Conservation (phyloP, 441 rosid genomes). For the Iberis amara region DNA sequence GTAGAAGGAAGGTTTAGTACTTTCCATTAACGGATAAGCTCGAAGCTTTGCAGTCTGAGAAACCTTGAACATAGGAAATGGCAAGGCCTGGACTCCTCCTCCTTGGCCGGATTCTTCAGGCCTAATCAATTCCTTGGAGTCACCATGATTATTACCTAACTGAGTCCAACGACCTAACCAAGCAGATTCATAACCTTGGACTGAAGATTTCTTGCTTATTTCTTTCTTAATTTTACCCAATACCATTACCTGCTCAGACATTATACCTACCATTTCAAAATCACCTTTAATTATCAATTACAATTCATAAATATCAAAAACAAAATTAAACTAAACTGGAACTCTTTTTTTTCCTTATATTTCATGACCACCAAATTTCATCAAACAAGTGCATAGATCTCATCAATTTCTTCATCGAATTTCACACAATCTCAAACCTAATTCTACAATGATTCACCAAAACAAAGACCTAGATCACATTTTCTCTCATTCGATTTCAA, state of each 20-base stretch:
- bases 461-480: too few relatives aligned
- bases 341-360: too few relatives aligned
- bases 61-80: slow-evolving; percentile 29
- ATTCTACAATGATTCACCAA: neutral
- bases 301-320: neutral
- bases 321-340: too few relatives aligned
- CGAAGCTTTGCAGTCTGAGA: slow-evolving; percentile 15
- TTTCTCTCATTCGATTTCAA: too few relatives aligned
- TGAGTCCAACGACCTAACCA: slow-evolving; percentile 36
- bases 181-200: slow-evolving; percentile 23
- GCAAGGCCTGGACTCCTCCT: slow-evolving; percentile 10
- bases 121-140: slow-evolving; percentile 12
- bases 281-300: neutral
- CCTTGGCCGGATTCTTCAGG: slow-evolving; percentile 18
- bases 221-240: slow-evolving; percentile 24
- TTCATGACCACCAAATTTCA: neutral
- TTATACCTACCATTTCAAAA: slow-evolving; percentile 5
- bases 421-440: slow-evolving; percentile 6
- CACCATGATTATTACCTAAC: slow-evolving; percentile 11
- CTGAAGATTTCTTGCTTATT: slow-evolving; percentile 20
- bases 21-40: neutral
- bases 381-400: neutral
- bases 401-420: neutral
- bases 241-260: slow-evolving; percentile 27
- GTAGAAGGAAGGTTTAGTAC: neutral